These are phyloP conservation scores for Coelastrella sp. DNA, from an alignment of 139 green algal species.

Conservation along the genomic window DNA sequence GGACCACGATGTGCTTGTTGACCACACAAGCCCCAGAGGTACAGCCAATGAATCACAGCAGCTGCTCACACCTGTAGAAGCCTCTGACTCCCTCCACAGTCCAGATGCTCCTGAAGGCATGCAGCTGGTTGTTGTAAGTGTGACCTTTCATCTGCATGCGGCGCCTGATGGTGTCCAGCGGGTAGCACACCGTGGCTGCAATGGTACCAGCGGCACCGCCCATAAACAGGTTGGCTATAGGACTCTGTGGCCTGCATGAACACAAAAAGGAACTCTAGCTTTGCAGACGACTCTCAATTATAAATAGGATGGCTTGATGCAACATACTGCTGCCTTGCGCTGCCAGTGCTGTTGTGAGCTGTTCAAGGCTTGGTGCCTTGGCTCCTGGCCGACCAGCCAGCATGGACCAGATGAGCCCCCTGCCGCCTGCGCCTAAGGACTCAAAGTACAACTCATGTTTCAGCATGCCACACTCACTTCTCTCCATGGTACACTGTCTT, in stretches of 20 bases:
- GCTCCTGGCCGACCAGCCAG: too few relatives aligned
- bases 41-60: not conserved
- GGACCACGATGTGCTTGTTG: not conserved
- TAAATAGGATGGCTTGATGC: too few relatives aligned
- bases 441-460: not conserved
- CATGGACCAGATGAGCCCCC: not conserved
- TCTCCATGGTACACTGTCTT: conserved; percentile 75
- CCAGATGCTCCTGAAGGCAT: conserved; percentile 80
- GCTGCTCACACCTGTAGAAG: conserved; percentile 79
- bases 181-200: conserved; percentile 80
- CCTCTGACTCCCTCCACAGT: conserved; percentile 79
- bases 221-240: conserved; percentile 79
- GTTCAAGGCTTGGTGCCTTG: too few relatives aligned
- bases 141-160: conserved; percentile 93
- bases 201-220: conserved; percentile 80
- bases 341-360: too few relatives aligned
- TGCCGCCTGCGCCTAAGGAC: too few relatives aligned
- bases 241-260: conserved; percentile 66
- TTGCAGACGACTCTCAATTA: too few relatives aligned
- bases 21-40: not conserved
- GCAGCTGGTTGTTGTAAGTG: conserved; percentile 78
- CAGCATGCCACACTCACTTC: conserved; percentile 46
- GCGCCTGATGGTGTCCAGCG: conserved; percentile 91
- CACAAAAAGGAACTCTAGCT: not conserved
- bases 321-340: too few relatives aligned